These are phyloP conservation scores for Biscogniauxia mediterranea DNA, from an alignment of 2,329 filamentous ascomycete genomes.

Conservation along the genomic window DNA sequence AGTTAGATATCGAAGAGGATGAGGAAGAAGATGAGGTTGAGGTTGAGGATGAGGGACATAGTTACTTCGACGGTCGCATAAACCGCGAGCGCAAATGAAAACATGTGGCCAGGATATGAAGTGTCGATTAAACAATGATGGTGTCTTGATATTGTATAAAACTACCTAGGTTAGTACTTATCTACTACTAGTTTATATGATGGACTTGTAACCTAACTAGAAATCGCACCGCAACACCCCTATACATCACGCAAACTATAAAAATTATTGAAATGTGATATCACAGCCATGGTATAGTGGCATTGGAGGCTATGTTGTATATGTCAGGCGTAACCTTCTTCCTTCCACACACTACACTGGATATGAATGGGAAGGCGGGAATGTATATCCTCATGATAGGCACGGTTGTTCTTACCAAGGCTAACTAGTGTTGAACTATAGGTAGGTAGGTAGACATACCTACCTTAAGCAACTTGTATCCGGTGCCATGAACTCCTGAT, in stretches of 20 bases:
- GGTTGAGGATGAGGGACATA: conserved; percentile 1
- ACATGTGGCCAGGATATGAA: too few species aligned
- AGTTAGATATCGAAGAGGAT: background rate
- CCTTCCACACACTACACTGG: background rate
- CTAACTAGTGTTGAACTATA: background rate
- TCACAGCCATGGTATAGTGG: background rate
- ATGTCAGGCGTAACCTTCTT: background rate
- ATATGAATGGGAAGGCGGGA: background rate
- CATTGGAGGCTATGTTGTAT: background rate
- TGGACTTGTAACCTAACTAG: background rate
- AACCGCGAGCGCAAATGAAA: background rate
- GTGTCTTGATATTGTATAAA: too few species aligned
- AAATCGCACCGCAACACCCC: too few species aligned
- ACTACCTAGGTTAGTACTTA: too few species aligned
- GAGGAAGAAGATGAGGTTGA: conserved; percentile 8
- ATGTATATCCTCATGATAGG: background rate
- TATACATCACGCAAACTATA: too few species aligned
- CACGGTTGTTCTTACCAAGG: background rate
- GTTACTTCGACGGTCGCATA: background rate
- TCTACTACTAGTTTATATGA: background rate
- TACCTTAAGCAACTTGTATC: background rate
- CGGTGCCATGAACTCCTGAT: background rate
- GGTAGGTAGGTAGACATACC: background rate
- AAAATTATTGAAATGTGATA: background rate
- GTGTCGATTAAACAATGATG: too few species aligned